Conservation (phyloP, 2,329 filamentous ascomycete genomes). For the Corinectria fuckeliana region DNA sequence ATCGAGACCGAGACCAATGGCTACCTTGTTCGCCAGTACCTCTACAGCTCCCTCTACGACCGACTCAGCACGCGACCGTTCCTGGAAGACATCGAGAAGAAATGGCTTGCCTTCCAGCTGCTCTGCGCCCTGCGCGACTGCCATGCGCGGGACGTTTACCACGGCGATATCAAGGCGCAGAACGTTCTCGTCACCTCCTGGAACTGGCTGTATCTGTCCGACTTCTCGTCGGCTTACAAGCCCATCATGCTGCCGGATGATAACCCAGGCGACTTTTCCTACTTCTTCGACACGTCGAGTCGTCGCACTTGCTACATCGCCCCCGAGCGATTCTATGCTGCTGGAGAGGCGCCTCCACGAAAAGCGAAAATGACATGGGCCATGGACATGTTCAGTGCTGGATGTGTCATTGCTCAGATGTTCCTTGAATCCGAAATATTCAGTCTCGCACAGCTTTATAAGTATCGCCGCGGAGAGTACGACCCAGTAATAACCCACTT, state of each 20-base stretch:
- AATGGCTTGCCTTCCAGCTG: constrained; percentile 96
- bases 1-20: constrained; percentile 91
- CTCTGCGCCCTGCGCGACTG: constrained; percentile 92
- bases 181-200: constrained; percentile 97
- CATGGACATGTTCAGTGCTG: constrained; percentile 98
- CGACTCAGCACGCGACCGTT: constrained; percentile 96
- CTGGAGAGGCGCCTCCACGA: constrained; percentile 69
- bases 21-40: constrained; percentile 91
- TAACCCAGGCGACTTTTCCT: constrained; percentile 96
- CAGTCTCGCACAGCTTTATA: constrained; percentile 93
- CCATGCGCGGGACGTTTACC: constrained; percentile 86
- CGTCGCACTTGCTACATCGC: constrained; percentile 93
- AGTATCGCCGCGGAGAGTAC: constrained; percentile 91
- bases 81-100: constrained; percentile 96
- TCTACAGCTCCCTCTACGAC: constrained; percentile 97
- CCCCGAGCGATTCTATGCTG: constrained; percentile 85
- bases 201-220: constrained; percentile 99
- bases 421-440: constrained; percentile 98
- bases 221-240: constrained; percentile 96
- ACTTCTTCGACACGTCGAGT: constrained; percentile 94
- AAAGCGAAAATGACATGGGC: constrained; percentile 77
- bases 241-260: constrained; percentile 93
- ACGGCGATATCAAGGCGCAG: constrained; percentile 98
- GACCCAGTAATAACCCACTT: constrained; percentile 83
- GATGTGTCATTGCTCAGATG: constrained; percentile 95